Evolutionary conservation across 495 filamentous ascomycete genomes (phyloP), one percentile per base, ranked within the genome.

Genomic region (Penicillium paxilli): DNA sequence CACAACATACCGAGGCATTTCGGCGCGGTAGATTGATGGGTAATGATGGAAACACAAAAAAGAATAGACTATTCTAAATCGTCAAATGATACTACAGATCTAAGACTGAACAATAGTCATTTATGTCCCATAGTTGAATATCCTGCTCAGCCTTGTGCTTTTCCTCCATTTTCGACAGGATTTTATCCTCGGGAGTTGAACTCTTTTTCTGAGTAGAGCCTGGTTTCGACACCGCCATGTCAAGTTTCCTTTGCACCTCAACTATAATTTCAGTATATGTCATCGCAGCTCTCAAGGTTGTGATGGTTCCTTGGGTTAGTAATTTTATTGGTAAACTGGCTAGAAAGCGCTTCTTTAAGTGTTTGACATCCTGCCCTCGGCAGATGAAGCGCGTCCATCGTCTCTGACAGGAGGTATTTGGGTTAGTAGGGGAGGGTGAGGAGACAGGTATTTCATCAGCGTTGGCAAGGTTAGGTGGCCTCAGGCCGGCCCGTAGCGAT

Each of bases 241-340:
- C 63, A 46, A 65, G 65, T 57, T 60, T 58, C 49, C 56, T 63
- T 59, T 67, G 62, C 64, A 60, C 66, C 55, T 63, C 51, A 51
- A 66, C 58, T 35, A 73, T 57, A 53, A n/a, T n/a, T n/a, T n/a
- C n/a, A n/a, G n/a, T n/a, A n/a, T n/a, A n/a, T n/a, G n/a, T 73
- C 59, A 0, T 73, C 65, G 60, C 59, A 72, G 60, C 62, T 71
- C 60, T n/a, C n/a, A n/a, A n/a, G n/a, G n/a, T n/a, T n/a, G n/a
- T n/a, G n/a, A n/a, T n/a, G n/a, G n/a, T n/a, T n/a, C n/a, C n/a
- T n/a, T n/a, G n/a, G n/a, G n/a, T n/a, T n/a, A n/a, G n/a, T n/a
- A n/a, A n/a, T n/a, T n/a, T n/a, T n/a, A n/a, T n/a, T n/a, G n/a
- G n/a, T n/a, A n/a, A n/a, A n/a, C n/a, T n/a, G n/a, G n/a, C n/a